These are phyloP conservation scores for Funneliformis caledonium DNA, from an alignment of 371 early-diverging fungal species.

Conservation along the genomic window DNA sequence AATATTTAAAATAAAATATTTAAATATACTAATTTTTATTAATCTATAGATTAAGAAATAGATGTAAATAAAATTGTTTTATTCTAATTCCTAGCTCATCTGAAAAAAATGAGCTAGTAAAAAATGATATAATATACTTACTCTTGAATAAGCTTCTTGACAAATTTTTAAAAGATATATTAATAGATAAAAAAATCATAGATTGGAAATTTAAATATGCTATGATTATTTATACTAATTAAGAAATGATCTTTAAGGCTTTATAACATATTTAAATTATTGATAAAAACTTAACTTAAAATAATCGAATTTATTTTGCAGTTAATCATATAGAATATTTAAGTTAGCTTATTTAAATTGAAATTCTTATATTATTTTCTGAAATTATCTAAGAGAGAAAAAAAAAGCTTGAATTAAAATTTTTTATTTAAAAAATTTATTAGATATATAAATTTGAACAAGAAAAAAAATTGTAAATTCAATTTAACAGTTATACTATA, in stretches of 20 bases:
- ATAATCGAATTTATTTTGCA: constrained; percentile 28
- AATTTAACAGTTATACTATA: too few species aligned
- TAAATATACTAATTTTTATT: background rate
- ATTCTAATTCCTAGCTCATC: too few species aligned
- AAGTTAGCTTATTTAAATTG: background rate
- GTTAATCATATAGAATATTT: too few species aligned
- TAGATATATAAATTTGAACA: too few species aligned
- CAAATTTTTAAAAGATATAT: too few species aligned
- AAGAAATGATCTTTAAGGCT: constrained; percentile 28
- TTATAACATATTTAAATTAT: too few species aligned
- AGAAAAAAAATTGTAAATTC: too few species aligned
- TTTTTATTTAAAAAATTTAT: too few species aligned
- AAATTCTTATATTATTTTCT: constrained; percentile 15
- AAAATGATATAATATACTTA: too few species aligned
- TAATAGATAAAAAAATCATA: too few species aligned
- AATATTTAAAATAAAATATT: background rate
- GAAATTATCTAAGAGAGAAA: background rate
- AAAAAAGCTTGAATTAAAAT: background rate
- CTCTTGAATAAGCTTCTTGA: too few species aligned
- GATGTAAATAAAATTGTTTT: background rate
- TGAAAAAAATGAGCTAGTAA: too few species aligned
- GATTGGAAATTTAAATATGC: constrained; percentile 23
- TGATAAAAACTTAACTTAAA: constrained; percentile 21
- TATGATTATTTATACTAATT: constrained; percentile 32
- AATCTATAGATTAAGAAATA: background rate